These are phyloP conservation scores for Neofusicoccum sp. DNA, from an alignment of 2,329 filamentous ascomycete species.

Conservation along the genomic window DNA sequence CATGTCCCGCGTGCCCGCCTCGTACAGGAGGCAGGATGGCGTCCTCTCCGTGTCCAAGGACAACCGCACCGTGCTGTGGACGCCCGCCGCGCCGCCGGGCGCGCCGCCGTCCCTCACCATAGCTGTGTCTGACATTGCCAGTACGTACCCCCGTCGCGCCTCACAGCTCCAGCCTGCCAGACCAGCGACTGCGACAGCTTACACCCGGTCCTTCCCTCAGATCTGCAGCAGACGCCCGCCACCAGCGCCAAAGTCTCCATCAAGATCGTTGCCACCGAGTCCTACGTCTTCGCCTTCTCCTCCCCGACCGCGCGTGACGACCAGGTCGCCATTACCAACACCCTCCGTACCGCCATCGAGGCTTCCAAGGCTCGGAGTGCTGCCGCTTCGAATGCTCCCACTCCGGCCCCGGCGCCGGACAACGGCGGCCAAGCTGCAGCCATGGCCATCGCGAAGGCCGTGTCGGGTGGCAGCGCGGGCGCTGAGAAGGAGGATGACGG, in stretches of 20 bases:
- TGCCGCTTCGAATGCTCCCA: slow-evolving; percentile 35
- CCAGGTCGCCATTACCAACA: slow-evolving; percentile 80
- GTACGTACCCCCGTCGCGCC: slow-evolving; percentile 47
- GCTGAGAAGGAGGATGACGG: slow-evolving; percentile 57
- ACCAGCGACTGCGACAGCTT: neutral
- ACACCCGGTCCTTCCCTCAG: slow-evolving; percentile 44
- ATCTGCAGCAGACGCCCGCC: slow-evolving; percentile 92
- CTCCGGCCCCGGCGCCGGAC: slow-evolving; percentile 28
- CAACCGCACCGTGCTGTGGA: slow-evolving; percentile 76
- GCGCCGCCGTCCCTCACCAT: slow-evolving; percentile 66
- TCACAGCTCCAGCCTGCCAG: neutral
- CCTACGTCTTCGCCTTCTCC: slow-evolving; percentile 88
- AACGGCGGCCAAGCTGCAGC: slow-evolving; percentile 59
- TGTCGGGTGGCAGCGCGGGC: slow-evolving; percentile 47
- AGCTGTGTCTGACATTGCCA: slow-evolving; percentile 73
- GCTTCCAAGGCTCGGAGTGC: slow-evolving; percentile 56
- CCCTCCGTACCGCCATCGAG: slow-evolving; percentile 74
- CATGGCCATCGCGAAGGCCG: slow-evolving; percentile 75
- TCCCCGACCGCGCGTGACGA: slow-evolving; percentile 75
- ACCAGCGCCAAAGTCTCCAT: slow-evolving; percentile 88
- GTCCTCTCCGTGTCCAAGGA: slow-evolving; percentile 73
- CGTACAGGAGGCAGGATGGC: slow-evolving; percentile 97
- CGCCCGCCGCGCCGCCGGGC: slow-evolving; percentile 66
- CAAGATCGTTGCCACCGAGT: slow-evolving; percentile 76
- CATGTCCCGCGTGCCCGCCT: slow-evolving; percentile 38